These are phyloP conservation scores for Excoecaria cochinchinensis DNA, from an alignment of 345 rosid genomes.

Conservation along the genomic window DNA sequence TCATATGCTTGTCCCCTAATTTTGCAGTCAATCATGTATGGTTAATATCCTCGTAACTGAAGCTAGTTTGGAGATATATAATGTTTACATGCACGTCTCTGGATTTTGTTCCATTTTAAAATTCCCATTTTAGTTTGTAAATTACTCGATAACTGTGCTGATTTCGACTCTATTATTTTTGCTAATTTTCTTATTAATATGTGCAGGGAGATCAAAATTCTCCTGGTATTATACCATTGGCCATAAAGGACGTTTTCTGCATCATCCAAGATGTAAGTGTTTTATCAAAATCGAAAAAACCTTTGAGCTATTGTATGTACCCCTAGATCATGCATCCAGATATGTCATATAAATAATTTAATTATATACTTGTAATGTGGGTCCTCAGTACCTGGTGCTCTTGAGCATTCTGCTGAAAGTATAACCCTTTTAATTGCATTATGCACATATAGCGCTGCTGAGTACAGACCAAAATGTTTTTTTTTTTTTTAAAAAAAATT, in stretches of 20 bases:
- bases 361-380: background rate
- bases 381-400: background rate
- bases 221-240: slow-evolving; percentile 97
- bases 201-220: slow-evolving; percentile 91
- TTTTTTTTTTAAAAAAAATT: background rate
- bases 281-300: background rate
- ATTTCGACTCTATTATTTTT: background rate
- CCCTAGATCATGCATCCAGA: background rate
- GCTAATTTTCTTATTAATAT: slow-evolving; percentile 14
- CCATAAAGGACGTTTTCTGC: slow-evolving; percentile 98
- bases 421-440: background rate
- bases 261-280: slow-evolving; percentile 92
- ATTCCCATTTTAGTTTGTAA: slow-evolving; percentile 8
- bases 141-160: background rate
- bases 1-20: background rate
- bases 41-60: background rate
- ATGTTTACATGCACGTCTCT: background rate
- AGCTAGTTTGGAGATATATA: background rate
- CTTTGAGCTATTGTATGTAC: background rate
- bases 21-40: background rate
- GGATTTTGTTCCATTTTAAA: background rate
- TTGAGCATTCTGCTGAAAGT: background rate
- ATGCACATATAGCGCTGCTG: too few relatives aligned
- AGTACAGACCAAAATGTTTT: background rate
- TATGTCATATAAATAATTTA: background rate